Conservation (phyloP, 2,329 filamentous ascomycete species). For the Thermomyces lanuginosus region DNA sequence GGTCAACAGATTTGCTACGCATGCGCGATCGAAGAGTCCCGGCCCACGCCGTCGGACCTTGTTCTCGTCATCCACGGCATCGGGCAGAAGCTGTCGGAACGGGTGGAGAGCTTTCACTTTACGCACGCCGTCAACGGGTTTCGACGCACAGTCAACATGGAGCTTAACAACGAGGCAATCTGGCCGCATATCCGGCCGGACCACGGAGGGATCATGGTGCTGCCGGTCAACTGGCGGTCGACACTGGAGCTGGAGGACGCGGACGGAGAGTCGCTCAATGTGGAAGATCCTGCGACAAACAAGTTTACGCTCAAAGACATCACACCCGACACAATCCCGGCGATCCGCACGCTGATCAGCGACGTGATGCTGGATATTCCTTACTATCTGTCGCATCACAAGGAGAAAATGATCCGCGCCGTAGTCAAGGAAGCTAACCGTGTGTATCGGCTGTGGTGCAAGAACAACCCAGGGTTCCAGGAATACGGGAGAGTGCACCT, state of each 20-base stretch:
- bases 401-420: slow-evolving; percentile 82
- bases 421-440: slow-evolving; percentile 82
- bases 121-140: slow-evolving; percentile 91
- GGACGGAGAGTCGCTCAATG: slow-evolving; percentile 37
- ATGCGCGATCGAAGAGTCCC: slow-evolving; percentile 47
- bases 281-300: slow-evolving; percentile 41
- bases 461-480: slow-evolving; percentile 76
- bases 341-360: slow-evolving; percentile 82
- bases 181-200: slow-evolving; percentile 56
- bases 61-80: slow-evolving; percentile 89
- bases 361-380: slow-evolving; percentile 98
- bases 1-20: slow-evolving; percentile 30
- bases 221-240: slow-evolving; percentile 89
- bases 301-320: slow-evolving; percentile 67
- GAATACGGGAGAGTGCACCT: slow-evolving; percentile 73
- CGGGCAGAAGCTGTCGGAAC: slow-evolving; percentile 85
- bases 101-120: slow-evolving; percentile 92
- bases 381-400: slow-evolving; percentile 93
- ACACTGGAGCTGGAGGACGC: slow-evolving; percentile 76
- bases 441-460: slow-evolving; percentile 89
- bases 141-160: slow-evolving; percentile 68
- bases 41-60: slow-evolving; percentile 64
- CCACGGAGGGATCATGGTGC: slow-evolving; percentile 82
- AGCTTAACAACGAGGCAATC: slow-evolving; percentile 59
- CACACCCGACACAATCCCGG: slow-evolving; percentile 75